Evolutionary conservation across 106 monocot species (phyloP).

Genomic region (Dendrobium nobile): DNA sequence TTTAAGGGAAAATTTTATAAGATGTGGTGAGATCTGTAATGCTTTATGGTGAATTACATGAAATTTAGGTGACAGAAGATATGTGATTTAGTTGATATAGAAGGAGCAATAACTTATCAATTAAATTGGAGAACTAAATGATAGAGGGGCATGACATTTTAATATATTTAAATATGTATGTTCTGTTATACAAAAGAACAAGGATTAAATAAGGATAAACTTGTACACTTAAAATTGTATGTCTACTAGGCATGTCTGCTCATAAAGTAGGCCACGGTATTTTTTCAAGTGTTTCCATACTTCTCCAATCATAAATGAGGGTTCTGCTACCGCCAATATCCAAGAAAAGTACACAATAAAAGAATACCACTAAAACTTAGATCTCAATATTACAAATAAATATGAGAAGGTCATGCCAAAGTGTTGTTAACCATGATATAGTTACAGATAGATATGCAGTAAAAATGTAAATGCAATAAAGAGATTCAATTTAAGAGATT

Average conservation of each 20-base stretch:
- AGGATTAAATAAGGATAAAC: background rate
- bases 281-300: background rate
- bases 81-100: background rate
- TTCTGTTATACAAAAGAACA: background rate
- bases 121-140: background rate
- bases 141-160: background rate
- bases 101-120: background rate
- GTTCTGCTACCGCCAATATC: background rate
- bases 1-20: no score
- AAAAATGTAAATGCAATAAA: background rate
- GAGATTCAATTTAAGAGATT: background rate
- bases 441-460: background rate
- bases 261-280: background rate
- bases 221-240: background rate
- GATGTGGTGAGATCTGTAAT: no score
- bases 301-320: background rate
- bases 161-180: background rate
- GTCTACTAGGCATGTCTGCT: background rate
- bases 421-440: background rate
- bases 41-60: background rate
- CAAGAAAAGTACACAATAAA: background rate
- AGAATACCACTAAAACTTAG: background rate
- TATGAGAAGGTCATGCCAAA: background rate
- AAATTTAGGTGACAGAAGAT: background rate
- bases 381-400: background rate